Base-by-base conservation (phyloP, 441 rosid genomes). In the Geranium incanum region DNA sequence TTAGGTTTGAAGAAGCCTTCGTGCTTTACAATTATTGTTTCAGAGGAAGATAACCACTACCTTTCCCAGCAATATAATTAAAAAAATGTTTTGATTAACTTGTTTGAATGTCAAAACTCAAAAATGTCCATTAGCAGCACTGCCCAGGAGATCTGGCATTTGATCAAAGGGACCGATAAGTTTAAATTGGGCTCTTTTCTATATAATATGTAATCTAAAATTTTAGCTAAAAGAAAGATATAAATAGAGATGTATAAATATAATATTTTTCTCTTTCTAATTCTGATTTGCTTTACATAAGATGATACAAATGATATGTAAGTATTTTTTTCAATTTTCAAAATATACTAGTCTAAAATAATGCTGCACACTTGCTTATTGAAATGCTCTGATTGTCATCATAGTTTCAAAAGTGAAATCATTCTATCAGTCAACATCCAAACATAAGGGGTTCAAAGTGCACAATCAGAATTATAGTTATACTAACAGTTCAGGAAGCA, bases 221-320 rank as follows among this genome's bases (percentile, higher is more conserved):
- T 57, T 57, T 57, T 7, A 57, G 7, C 23, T 57, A 57, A 57
- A 57, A 57, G 63, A 57, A 11, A 57, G 18, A 16, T 57, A 57
- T 21, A 57, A 57, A 16, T 57, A 57, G 16, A 57, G 63, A 57
- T 57, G 63, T 57, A 57, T 18, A 57, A 57, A 15, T 57, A 57
- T 21, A 57, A 15, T 57, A 57, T 57, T 57, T 16, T 21, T 12
- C 43, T 39, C 43, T 43, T n/a, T 57, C 18, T 57, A 21, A 5
- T 57, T 5, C 28, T 57, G 18, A 57, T 57, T 57, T 3, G 50
- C 50, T 43, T 57, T 6, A 18, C 6, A 57, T 57, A 23, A 57
- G 63, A 28, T 28, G 33, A 28, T 28, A 28, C 33, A 28, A 19
- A 57, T 16, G 18, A 57, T 16, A 57, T 57, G 63, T 57, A 18